phyloP scores from a whole-genome alignment of 306 rosid genomes.

The Gastrolobium bilobum region DNA sequence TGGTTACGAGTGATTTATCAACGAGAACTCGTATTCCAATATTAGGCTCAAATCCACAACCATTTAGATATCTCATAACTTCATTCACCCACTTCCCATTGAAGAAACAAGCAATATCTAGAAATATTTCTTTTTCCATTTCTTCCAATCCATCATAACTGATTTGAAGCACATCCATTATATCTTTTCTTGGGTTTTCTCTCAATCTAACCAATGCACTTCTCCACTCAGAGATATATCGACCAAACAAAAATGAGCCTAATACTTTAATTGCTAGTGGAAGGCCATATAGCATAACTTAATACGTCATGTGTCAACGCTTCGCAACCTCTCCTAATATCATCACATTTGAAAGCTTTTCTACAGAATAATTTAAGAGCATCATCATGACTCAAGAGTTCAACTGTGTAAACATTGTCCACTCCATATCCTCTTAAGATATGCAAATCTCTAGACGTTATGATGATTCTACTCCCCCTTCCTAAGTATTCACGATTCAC shows the following conservation, averaged over 20 bases:
- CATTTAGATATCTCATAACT: too few relatives aligned
- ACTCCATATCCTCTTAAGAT: neutral
- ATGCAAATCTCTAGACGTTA: neutral
- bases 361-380: neutral
- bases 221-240: neutral
- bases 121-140: neutral
- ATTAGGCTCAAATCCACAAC: slow-evolving; percentile 15
- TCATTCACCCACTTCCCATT: too few relatives aligned
- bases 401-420: neutral
- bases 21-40: slow-evolving; percentile 27
- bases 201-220: slow-evolving; percentile 6
- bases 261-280: neutral
- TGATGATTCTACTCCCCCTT: neutral
- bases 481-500: neutral
- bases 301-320: too few relatives aligned
- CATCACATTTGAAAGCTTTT: neutral
- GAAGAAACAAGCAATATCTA: too few relatives aligned
- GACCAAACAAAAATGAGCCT: slow-evolving; percentile 8
- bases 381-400: neutral
- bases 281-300: too few relatives aligned
- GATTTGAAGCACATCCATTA: neutral
- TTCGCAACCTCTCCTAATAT: too few relatives aligned
- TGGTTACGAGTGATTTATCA: slow-evolving; percentile 39
- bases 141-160: neutral
- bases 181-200: neutral